These are phyloP conservation scores for Carallia brachiata DNA, from an alignment of 345 rosid species.

Conservation along the genomic window DNA sequence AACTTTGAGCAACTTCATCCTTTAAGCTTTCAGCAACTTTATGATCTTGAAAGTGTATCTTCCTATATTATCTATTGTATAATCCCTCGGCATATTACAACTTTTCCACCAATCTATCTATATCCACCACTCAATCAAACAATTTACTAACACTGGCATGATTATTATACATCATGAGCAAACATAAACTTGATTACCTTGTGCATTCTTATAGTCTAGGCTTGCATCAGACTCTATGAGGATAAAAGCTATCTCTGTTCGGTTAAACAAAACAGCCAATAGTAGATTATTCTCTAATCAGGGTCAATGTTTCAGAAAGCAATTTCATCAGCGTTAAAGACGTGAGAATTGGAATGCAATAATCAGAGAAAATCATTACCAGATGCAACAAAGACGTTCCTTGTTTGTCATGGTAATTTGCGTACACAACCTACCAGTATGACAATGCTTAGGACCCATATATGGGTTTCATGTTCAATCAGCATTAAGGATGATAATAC, in stretches of 20 bases:
- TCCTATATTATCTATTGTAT: not conserved
- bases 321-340: not conserved
- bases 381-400: slow-evolving; percentile 88
- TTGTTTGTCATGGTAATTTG: slow-evolving; percentile 87
- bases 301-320: slow-evolving; percentile 9
- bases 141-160: not conserved
- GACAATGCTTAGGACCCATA: slow-evolving; percentile 16
- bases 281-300: slow-evolving; percentile 20
- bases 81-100: not conserved
- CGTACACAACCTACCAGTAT: slow-evolving; percentile 71
- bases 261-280: slow-evolving; percentile 82
- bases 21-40: not conserved
- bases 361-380: slow-evolving; percentile 38
- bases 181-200: slow-evolving; percentile 47
- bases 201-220: slow-evolving; percentile 79
- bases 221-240: slow-evolving; percentile 89
- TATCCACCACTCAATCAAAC: not conserved
- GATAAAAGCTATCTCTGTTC: slow-evolving; percentile 66
- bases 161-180: slow-evolving; percentile 2
- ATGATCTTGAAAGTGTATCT: not conserved
- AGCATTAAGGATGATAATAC: slow-evolving; percentile 35
- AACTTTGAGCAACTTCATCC: not conserved
- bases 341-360: not conserved
- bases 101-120: slow-evolving; percentile 1
- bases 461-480: not conserved